Evolutionary conservation across 1,284 basidiomycete genomes (phyloP).

Genomic region (Cystobasidium pallidum): DNA sequence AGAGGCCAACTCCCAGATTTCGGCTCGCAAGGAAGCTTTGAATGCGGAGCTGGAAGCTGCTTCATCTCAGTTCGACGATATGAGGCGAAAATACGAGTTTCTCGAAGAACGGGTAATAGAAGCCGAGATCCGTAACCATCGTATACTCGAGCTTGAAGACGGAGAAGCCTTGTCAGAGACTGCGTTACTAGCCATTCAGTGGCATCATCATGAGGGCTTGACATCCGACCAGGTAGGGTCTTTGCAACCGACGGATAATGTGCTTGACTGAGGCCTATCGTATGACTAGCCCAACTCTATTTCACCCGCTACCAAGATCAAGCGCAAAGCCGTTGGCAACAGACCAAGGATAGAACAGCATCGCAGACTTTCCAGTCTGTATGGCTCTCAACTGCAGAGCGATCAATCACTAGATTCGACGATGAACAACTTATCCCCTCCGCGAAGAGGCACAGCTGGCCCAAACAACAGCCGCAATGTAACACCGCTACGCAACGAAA

Average conservation of each 20-base stretch:
- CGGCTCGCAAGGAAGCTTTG: conserved; percentile 68
- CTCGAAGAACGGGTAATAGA: conserved; percentile 64
- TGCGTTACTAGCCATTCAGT: conserved; percentile 10
- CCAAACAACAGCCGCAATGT: conserved; percentile 17
- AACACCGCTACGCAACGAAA: background rate
- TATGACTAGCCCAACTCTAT: background rate
- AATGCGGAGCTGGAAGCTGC: conserved; percentile 67
- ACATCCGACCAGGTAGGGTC: background rate
- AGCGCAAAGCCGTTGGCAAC: conserved; percentile 33
- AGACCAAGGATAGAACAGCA: conserved; percentile 24
- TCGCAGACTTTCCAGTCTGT: conserved; percentile 35
- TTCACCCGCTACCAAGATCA: conserved; percentile 18
- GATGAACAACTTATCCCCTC: background rate
- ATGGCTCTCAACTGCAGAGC: conserved; percentile 1
- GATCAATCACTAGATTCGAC: background rate
- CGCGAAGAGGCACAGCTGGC: background rate
- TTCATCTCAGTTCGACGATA: conserved; percentile 69
- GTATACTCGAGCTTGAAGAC: conserved; percentile 55
- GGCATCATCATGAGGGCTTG: background rate
- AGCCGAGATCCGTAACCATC: conserved; percentile 58
- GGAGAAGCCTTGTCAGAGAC: conserved; percentile 45
- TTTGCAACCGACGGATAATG: background rate
- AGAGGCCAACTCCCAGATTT: conserved; percentile 70
- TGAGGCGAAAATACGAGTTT: conserved; percentile 71
- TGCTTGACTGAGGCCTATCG: background rate